phyloP scores from a whole-genome alignment of 2,329 filamentous ascomycete genomes.

The Tolypocladium nubicola region DNA sequence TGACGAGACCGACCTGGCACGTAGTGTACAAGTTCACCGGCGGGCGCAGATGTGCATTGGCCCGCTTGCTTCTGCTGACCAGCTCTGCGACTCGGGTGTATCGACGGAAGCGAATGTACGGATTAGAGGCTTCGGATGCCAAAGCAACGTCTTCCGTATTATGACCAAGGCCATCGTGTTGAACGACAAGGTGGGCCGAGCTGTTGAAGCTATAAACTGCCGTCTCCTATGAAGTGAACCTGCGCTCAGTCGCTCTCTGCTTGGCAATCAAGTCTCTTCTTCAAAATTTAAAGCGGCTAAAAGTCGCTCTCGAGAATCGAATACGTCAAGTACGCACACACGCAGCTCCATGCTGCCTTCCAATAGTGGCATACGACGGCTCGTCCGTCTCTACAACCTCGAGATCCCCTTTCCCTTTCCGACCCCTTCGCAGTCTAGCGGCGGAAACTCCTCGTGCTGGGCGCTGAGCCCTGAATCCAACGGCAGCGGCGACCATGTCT shows the following conservation, averaged over 20 bases:
- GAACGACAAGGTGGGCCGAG: not conserved
- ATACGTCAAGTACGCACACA: not conserved
- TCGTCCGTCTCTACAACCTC: conserved; percentile 12
- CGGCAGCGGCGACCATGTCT: conserved; percentile 6
- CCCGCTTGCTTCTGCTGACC: not conserved
- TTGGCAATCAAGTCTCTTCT: not conserved
- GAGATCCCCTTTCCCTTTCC: conserved; percentile 32
- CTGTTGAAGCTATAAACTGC: not conserved
- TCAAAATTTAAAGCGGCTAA: not conserved
- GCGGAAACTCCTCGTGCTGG: conserved; percentile 27
- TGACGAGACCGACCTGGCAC: not conserved
- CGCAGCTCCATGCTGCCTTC: not conserved
- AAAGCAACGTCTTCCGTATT: not conserved
- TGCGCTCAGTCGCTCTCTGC: not conserved
- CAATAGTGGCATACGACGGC: not conserved
- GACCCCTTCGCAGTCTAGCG: conserved; percentile 25
- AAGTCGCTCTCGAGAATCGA: not conserved
- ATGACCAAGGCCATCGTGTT: not conserved
- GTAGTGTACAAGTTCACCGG: not conserved
- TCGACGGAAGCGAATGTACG: too few relatives aligned
- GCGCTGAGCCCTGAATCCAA: conserved; percentile 4
- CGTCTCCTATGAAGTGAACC: not conserved
- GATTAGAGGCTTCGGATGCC: not conserved
- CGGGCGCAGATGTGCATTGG: not conserved
- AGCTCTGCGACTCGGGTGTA: not conserved